These are phyloP conservation scores for Kluyveromyces sp. DNA, from an alignment of 1,139 yeast species.

Conservation along the genomic window DNA sequence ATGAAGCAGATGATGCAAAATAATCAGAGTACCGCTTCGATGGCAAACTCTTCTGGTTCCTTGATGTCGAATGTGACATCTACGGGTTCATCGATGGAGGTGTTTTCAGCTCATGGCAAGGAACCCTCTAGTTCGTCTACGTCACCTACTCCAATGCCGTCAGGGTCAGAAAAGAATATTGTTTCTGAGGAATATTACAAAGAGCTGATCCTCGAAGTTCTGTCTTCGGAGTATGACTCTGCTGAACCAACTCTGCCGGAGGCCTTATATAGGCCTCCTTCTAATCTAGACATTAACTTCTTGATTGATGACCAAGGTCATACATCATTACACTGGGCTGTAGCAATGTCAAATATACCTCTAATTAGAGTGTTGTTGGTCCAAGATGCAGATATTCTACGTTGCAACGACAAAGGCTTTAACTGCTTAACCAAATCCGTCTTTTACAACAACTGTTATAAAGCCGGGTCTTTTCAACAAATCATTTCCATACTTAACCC, in stretches of 20 bases:
- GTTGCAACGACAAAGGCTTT: constrained; percentile 69
- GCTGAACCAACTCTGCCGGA: constrained; percentile 55
- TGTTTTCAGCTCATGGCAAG: constrained; percentile 32
- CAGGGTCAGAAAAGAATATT: constrained; percentile 3
- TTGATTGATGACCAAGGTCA: constrained; percentile 95
- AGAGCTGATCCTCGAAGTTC: constrained; percentile 27
- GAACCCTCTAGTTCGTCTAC: constrained; percentile 38
- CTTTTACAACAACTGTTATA: constrained; percentile 82
- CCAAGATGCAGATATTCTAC: constrained; percentile 66
- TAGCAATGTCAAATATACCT: constrained; percentile 77
- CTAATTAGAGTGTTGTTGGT: constrained; percentile 64
- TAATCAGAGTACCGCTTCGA: constrained; percentile 10
- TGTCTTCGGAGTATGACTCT: constrained; percentile 60
- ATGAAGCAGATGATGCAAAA: constrained; percentile 16
- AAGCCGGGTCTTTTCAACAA: constrained; percentile 64
- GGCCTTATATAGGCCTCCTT: constrained; percentile 66
- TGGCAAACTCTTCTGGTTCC: constrained; percentile 17
- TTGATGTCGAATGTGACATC: constrained; percentile 32
- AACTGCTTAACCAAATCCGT: constrained; percentile 80
- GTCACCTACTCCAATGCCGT: constrained; percentile 20
- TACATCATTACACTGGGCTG: constrained; percentile 95
- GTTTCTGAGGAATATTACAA: constrained; percentile 23
- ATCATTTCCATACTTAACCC: constrained; percentile 64
- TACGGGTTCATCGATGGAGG: constrained; percentile 16
- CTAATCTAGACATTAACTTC: constrained; percentile 74